Percentiles rank a stretch among this genome's conserved stretches.
These are phyloP conservation scores for Saturnispora ahearnii DNA, from an alignment of 805 yeast genomes.

Conservation along the genomic window DNA sequence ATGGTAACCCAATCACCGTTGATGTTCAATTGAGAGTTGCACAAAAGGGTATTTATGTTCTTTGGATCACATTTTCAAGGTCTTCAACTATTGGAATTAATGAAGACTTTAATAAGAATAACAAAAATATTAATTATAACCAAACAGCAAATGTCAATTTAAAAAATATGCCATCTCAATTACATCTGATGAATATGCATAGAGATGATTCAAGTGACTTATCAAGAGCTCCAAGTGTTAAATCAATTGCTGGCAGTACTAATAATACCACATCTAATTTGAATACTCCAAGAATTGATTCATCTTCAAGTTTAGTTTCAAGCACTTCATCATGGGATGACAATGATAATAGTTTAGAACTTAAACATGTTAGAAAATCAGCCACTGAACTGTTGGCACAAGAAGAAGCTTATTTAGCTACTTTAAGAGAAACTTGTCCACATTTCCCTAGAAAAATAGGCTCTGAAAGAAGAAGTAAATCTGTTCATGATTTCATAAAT, in stretches of 20 bases:
- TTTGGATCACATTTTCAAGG: slow-evolving; percentile 86
- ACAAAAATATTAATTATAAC: background rate
- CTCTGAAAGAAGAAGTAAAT: slow-evolving; percentile 56
- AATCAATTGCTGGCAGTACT: background rate
- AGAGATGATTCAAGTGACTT: slow-evolving; percentile 6
- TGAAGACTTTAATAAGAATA: background rate
- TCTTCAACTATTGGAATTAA: slow-evolving; percentile 8
- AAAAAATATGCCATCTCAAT: slow-evolving; percentile 7
- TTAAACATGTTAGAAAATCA: background rate
- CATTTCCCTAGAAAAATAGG: slow-evolving; percentile 56
- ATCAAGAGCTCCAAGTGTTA: background rate
- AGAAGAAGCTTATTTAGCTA: slow-evolving; percentile 26
- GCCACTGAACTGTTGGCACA: slow-evolving; percentile 4
- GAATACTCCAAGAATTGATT: slow-evolving; percentile 5
- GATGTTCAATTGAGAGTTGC: slow-evolving; percentile 79
- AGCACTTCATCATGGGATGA: slow-evolving; percentile 7
- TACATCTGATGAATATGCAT: slow-evolving; percentile 6
- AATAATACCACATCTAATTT: slow-evolving; percentile 1
- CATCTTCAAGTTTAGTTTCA: slow-evolving; percentile 2
- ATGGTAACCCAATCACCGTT: slow-evolving; percentile 54
- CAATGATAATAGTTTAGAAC: background rate
- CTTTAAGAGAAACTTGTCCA: slow-evolving; percentile 12
- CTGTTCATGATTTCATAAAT: slow-evolving; percentile 59
- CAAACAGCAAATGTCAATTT: background rate
- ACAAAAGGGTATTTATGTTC: slow-evolving; percentile 44